Percentiles rank a stretch among this genome's conserved stretches.
Evolutionary conservation across 306 rosid genomes (phyloP).

Genomic region (Glycine tomentella): DNA sequence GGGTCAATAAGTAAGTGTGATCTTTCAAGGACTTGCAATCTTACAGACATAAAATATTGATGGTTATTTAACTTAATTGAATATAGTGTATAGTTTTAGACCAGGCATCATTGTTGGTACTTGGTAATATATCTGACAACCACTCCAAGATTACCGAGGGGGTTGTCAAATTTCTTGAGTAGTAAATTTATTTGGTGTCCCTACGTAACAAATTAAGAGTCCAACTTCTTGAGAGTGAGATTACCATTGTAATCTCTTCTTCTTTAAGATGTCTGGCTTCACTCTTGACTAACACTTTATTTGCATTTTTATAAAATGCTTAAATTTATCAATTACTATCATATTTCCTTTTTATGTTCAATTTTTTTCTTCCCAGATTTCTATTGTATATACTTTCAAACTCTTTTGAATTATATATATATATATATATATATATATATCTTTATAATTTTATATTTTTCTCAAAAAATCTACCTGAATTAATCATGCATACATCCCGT

Average conservation of each 20-base stretch:
- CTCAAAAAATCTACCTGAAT: no score
- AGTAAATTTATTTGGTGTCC: background rate
- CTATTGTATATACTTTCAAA: no score
- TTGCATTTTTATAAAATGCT: background rate
- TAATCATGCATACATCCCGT: no score
- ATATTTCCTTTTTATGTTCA: background rate
- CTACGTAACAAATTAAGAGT: background rate
- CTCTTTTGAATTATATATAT: background rate
- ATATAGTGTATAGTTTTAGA: background rate
- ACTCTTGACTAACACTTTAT: background rate
- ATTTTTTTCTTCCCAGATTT: background rate
- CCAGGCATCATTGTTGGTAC: no score
- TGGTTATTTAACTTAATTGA: conserved; percentile 29
- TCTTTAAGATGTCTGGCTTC: background rate
- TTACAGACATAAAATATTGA: background rate
- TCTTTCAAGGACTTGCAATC: conserved; percentile 24
- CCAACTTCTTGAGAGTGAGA: background rate
- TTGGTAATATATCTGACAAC: background rate
- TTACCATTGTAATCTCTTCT: background rate
- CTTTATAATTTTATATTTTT: no score
- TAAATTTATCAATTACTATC: background rate
- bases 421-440: background rate
- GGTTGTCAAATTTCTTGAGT: conserved; percentile 11
- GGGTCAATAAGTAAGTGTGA: conserved; percentile 71
- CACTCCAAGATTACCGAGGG: background rate